A percentile compares a stretch with the other conserved stretches of the same genome.
phyloP scores from a whole-genome alignment of 768 basidiomycete species.

The Tulasnella sp. region DNA sequence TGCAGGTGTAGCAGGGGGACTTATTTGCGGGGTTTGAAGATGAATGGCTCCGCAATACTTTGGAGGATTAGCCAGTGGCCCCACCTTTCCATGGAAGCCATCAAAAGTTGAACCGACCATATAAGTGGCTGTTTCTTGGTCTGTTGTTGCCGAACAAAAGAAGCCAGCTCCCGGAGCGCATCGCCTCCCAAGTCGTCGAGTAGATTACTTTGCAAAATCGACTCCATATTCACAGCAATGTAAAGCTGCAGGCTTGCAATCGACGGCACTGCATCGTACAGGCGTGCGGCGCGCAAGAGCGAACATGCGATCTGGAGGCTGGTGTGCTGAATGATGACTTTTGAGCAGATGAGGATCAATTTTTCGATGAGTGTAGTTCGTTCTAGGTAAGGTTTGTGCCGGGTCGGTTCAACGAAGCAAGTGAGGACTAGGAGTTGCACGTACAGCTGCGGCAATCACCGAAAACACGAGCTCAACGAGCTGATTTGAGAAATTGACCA shows the following conservation, averaged over 20 bases:
- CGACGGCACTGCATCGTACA: slow-evolving; percentile 64
- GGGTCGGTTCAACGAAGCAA: neutral
- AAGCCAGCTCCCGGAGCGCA: slow-evolving; percentile 59
- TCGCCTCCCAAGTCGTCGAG: slow-evolving; percentile 65
- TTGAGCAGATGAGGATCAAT: slow-evolving; percentile 75
- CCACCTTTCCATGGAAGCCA: slow-evolving; percentile 51
- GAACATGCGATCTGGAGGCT: slow-evolving; percentile 70
- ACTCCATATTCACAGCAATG: slow-evolving; percentile 77
- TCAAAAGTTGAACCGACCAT: slow-evolving; percentile 47
- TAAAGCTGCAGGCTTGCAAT: slow-evolving; percentile 66
- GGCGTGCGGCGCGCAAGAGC: slow-evolving; percentile 71
- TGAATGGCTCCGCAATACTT: slow-evolving; percentile 56
- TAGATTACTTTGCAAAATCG: slow-evolving; percentile 69
- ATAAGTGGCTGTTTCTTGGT: slow-evolving; percentile 56
- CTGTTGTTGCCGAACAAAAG: slow-evolving; percentile 53
- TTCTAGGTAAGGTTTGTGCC: slow-evolving; percentile 41
- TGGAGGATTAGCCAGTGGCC: slow-evolving; percentile 62
- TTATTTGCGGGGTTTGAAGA: neutral
- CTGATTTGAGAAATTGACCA: slow-evolving; percentile 55
- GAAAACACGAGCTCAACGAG: slow-evolving; percentile 80
- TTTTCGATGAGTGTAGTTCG: slow-evolving; percentile 82
- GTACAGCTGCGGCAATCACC: slow-evolving; percentile 75
- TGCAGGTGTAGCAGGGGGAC: neutral
- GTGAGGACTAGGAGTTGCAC: slow-evolving; percentile 25
- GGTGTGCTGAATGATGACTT: slow-evolving; percentile 56